Conservation (phyloP, 2,329 filamentous ascomycete genomes). For the Microcyclospora tardicrescens region DNA sequence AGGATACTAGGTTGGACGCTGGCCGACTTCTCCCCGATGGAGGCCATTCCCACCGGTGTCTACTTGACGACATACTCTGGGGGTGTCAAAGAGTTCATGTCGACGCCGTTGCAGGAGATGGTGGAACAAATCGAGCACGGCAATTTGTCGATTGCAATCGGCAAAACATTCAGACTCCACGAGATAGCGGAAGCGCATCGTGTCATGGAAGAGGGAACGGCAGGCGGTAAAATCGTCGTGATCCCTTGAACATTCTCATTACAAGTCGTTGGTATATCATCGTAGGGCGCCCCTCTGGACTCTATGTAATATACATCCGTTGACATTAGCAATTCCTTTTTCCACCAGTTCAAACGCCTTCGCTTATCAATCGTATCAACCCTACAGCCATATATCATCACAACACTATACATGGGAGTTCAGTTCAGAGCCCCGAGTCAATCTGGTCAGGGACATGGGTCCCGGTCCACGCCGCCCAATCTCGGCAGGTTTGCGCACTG, state of each 20-base stretch:
- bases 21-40: constrained; percentile 31
- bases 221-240: constrained; percentile 29
- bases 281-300: too few relatives aligned
- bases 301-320: too few relatives aligned
- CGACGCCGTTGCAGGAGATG: constrained; percentile 30
- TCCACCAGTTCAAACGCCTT: too few relatives aligned
- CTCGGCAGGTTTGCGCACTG: constrained; percentile 21
- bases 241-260: too few relatives aligned
- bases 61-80: constrained; percentile 32
- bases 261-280: too few relatives aligned
- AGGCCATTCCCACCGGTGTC: constrained; percentile 27
- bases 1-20: constrained; percentile 21
- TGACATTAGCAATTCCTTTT: too few relatives aligned
- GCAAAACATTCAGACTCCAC: constrained; percentile 31
- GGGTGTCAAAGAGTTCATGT: constrained; percentile 27
- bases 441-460: constrained; percentile 20
- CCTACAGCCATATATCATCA: too few relatives aligned
- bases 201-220: constrained; percentile 33
- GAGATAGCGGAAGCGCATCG: constrained; percentile 35
- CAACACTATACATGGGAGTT: too few relatives aligned
- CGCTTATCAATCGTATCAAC: too few relatives aligned
- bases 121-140: constrained; percentile 26
- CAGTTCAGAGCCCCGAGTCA: constrained; percentile 18
- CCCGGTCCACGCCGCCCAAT: constrained; percentile 23
- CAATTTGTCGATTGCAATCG: constrained; percentile 29